phyloP scores from a whole-genome alignment of 2,329 filamentous ascomycete genomes.

The Xylogone sp. region DNA sequence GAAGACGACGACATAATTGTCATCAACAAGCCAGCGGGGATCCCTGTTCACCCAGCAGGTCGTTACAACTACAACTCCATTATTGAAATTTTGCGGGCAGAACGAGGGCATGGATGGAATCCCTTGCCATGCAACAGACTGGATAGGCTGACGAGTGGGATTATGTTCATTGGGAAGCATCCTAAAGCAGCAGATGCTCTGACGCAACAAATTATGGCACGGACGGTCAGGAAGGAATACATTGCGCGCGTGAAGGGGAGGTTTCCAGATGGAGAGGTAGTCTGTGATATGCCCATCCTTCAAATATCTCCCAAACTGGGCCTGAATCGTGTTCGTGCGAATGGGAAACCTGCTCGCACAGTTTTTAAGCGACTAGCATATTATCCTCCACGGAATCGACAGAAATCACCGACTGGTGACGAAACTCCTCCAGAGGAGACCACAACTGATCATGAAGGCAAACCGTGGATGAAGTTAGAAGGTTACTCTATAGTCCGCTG shows the following conservation, averaged over 20 bases:
- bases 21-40: constrained; percentile 92
- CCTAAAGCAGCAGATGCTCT: constrained; percentile 74
- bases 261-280: constrained; percentile 86
- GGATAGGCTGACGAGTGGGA: constrained; percentile 87
- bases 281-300: constrained; percentile 91
- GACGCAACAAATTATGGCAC: constrained; percentile 68
- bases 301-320: constrained; percentile 94
- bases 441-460: constrained; percentile 19
- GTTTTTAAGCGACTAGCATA: constrained; percentile 93
- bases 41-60: constrained; percentile 92
- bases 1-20: constrained; percentile 93
- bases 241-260: constrained; percentile 85
- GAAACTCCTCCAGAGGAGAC: no score
- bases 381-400: constrained; percentile 56
- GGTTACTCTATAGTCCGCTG: constrained; percentile 96
- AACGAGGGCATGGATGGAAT: constrained; percentile 54
- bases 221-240: constrained; percentile 93
- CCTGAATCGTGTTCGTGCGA: constrained; percentile 89
- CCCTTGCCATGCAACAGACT: constrained; percentile 83
- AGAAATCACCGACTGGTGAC: constrained; percentile 29
- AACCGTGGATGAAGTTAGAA: constrained; percentile 50
- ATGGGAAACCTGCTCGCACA: constrained; percentile 83
- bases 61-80: constrained; percentile 95
- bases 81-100: constrained; percentile 85
- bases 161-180: constrained; percentile 97